Conservation (phyloP, 1,284 basidiomycete species). For the Sanghuangporus baumii region DNA sequence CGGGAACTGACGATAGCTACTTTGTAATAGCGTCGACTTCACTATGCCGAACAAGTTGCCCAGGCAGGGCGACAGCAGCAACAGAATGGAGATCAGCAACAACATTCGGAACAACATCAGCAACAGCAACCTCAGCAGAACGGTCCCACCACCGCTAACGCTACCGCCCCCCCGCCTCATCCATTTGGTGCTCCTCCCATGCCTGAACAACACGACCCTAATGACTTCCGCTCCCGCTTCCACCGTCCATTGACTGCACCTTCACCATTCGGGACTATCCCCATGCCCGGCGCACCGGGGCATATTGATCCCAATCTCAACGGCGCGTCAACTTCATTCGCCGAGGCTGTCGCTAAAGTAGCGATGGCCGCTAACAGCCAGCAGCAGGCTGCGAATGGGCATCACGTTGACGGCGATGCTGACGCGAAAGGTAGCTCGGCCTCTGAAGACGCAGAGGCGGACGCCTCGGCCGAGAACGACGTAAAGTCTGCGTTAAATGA, state of each 20-base stretch:
- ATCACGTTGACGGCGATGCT: not conserved
- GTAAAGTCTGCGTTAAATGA: not conserved
- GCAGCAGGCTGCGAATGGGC: not conserved
- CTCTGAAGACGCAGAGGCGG: constrained; percentile 4
- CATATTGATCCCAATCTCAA: constrained; percentile 13
- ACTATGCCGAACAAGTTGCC: constrained; percentile 54
- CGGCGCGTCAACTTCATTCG: not conserved
- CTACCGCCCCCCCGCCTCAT: not conserved
- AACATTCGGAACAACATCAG: constrained; percentile 1
- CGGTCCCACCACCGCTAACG: not conserved
- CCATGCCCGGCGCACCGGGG: not conserved
- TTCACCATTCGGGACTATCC: constrained; percentile 48
- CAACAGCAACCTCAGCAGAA: constrained; percentile 11
- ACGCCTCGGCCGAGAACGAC: not conserved
- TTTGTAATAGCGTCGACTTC: constrained; percentile 48
- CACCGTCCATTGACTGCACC: constrained; percentile 59
- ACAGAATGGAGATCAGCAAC: constrained; percentile 5
- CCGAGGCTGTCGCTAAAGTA: constrained; percentile 1
- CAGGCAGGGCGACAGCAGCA: constrained; percentile 28
- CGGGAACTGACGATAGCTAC: constrained; percentile 1
- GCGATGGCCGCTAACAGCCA: not conserved
- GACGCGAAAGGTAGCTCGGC: constrained; percentile 6
- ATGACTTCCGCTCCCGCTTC: constrained; percentile 67
- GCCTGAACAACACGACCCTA: constrained; percentile 31
- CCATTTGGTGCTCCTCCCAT: constrained; percentile 11